phyloP scores from a whole-genome alignment of 2,329 filamentous ascomycete genomes.

The Plectosphaerella plurivora region DNA sequence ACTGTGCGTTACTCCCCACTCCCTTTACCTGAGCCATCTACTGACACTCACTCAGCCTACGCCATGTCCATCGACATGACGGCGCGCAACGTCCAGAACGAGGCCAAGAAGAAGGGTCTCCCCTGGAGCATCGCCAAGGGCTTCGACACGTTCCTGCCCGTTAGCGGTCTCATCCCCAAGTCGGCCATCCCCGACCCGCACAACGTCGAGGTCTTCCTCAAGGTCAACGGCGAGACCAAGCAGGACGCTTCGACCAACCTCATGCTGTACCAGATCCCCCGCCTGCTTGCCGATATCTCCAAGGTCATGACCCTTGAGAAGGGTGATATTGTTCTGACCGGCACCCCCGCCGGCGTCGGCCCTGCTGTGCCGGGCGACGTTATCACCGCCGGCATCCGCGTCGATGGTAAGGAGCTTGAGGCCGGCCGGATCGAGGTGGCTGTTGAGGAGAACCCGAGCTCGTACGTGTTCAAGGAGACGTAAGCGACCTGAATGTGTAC shows the following conservation, averaged over 20 bases:
- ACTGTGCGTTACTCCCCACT: constrained; percentile 46
- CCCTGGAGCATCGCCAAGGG: constrained; percentile 97
- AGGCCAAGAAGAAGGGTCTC: constrained; percentile 94
- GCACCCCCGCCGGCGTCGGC: constrained; percentile 94
- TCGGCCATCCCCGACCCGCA: constrained; percentile 80
- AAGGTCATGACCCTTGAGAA: constrained; percentile 90
- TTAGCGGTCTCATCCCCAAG: constrained; percentile 79
- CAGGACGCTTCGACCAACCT: constrained; percentile 88
- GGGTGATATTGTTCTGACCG: constrained; percentile 92
- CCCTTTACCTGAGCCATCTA: background rate
- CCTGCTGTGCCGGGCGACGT: constrained; percentile 80
- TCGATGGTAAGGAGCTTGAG: constrained; percentile 76
- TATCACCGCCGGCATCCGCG: constrained; percentile 76
- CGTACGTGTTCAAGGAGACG: constrained; percentile 74
- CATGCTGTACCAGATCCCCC: constrained; percentile 89
- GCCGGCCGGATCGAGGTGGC: constrained; percentile 80
- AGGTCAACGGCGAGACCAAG: constrained; percentile 71
- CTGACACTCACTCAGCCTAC: constrained; percentile 55
- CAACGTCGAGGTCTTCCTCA: constrained; percentile 79
- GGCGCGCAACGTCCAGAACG: constrained; percentile 88
- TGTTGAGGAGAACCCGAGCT: constrained; percentile 73
- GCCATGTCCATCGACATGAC: constrained; percentile 96
- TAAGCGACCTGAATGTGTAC: constrained; percentile 29
- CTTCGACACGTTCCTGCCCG: constrained; percentile 93
- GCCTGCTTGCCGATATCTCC: constrained; percentile 85